phyloP scores from a whole-genome alignment of 2,329 filamentous ascomycete species.

The Coniochaeta sp. region DNA sequence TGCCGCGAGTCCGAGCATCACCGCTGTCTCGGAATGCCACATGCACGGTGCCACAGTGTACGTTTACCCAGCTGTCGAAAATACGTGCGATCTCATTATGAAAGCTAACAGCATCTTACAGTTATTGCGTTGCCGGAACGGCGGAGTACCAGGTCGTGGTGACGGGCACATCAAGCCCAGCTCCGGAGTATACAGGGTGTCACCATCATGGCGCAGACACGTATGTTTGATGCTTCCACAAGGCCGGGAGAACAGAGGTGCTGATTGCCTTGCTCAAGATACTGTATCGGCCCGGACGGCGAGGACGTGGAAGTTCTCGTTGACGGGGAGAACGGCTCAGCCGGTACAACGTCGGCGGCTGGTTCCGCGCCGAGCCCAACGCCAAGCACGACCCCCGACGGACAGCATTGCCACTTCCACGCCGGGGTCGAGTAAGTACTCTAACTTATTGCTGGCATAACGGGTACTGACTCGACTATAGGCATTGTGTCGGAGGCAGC shows the following conservation, averaged over 20 bases:
- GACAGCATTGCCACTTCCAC: conserved; percentile 63
- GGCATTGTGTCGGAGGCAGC: conserved; percentile 49
- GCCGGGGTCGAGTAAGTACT: conserved; percentile 64
- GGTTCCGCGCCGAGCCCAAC: not conserved
- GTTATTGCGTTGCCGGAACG: conserved; percentile 35
- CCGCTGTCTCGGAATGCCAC: conserved; percentile 33
- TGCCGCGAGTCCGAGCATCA: conserved; percentile 16
- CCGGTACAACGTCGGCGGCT: not conserved
- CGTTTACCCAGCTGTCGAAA: conserved; percentile 9
- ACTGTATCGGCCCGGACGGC: conserved; percentile 52
- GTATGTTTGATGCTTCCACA: no score
- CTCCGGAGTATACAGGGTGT: no score
- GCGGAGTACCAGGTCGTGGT: conserved; percentile 18
- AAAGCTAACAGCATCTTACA: conserved; percentile 14
- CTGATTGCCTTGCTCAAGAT: no score
- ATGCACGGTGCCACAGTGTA: conserved; percentile 32
- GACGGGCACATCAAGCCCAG: no score
- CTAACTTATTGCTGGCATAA: not conserved
- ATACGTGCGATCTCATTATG: not conserved
- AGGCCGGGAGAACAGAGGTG: no score
- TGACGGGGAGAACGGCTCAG: conserved; percentile 10
- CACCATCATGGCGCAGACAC: no score
- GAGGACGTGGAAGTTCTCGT: conserved; percentile 51
- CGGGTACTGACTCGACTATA: conserved; percentile 10
- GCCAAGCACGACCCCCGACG: conserved; percentile 11